Evolutionary conservation across 2,329 filamentous ascomycete genomes (phyloP).

Genomic region (Blastomyces gilchristii): DNA sequence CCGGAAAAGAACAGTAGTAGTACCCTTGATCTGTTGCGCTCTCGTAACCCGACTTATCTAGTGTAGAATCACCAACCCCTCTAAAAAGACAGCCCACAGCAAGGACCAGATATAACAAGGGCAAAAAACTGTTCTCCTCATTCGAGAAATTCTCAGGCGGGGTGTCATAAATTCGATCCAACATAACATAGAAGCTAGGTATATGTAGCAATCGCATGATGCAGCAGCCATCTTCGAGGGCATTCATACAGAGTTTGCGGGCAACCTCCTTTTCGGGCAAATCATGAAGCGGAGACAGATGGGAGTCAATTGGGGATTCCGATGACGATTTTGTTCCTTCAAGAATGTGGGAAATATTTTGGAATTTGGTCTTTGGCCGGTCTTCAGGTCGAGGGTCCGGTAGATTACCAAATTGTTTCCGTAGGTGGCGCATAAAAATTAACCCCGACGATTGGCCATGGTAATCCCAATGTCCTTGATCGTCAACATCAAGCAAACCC

Average conservation of each 20-base stretch:
- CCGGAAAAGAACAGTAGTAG: slow-evolving; percentile 15
- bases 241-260: slow-evolving; percentile 47
- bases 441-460: slow-evolving; percentile 87
- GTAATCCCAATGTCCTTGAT: slow-evolving; percentile 88
- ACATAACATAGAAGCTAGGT: slow-evolving; percentile 66
- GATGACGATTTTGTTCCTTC: slow-evolving; percentile 59
- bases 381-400: slow-evolving; percentile 38
- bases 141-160: slow-evolving; percentile 52
- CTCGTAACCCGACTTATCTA: slow-evolving; percentile 39
- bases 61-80: slow-evolving; percentile 43
- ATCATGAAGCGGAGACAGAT: slow-evolving; percentile 48
- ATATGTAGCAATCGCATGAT: slow-evolving; percentile 66
- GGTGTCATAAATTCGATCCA: slow-evolving; percentile 67
- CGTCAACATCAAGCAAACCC: slow-evolving; percentile 82
- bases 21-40: slow-evolving; percentile 47
- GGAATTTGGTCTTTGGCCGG: slow-evolving; percentile 44
- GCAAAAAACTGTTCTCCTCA: slow-evolving; percentile 59
- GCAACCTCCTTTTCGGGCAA: slow-evolving; percentile 56
- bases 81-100: slow-evolving; percentile 65
- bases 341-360: slow-evolving; percentile 47
- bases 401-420: slow-evolving; percentile 73
- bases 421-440: slow-evolving; percentile 77
- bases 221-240: slow-evolving; percentile 52
- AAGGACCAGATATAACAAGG: slow-evolving; percentile 59
- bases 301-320: slow-evolving; percentile 53